Base-by-base conservation (phyloP, 192 early-diverging fungal genomes). In the Coemansia sp. region DNA sequence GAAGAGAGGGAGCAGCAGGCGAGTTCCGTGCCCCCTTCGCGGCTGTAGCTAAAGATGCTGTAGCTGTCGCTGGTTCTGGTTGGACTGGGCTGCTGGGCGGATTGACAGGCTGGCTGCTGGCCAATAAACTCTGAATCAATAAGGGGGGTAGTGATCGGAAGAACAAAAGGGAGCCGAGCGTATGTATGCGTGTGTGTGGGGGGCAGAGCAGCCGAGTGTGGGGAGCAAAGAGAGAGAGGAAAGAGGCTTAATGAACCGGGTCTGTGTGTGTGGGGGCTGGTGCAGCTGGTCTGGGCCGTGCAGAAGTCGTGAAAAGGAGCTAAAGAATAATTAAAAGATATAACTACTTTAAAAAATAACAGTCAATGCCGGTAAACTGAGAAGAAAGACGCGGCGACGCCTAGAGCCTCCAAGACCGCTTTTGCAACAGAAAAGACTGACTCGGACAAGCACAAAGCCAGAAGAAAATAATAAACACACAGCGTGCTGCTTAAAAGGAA, bases 81-180 rank as follows among this genome's bases (percentile, higher is more conserved):
- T n/a, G n/a, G n/a, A n/a, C n/a, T n/a, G n/a, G n/a, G n/a, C n/a
- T n/a, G n/a, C n/a, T n/a, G 5, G 42, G 42, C 42, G 16, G 42
- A 45, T 45, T 45, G 42, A 45, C 12, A 45, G 28, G 10, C 52
- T 30, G 29, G 10, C 22, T 7, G 29, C 52, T 55, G 52, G 52
- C 52, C 52, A 55, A 55, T 55, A 30, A 55, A 28, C 52, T 6
- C 52, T 28, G 42, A 45, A 45, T 14, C 42, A 45, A 45, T 11
- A 14, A n/a, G n/a, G n/a, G n/a, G n/a, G n/a, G n/a, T 49, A 31
- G 22, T 30, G 52, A 55, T 55, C 52, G 52, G 28, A 30, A 30
- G 20, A 29, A 55, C 22, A 28, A 30, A 55, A 55, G 28, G 29
- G 31, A 31, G 52, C 20, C 1, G 42, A n/a, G n/a, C 48, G 48